Evolutionary conservation across 2,329 filamentous ascomycete species (phyloP).

Genomic region (Calonectria fujianensis): DNA sequence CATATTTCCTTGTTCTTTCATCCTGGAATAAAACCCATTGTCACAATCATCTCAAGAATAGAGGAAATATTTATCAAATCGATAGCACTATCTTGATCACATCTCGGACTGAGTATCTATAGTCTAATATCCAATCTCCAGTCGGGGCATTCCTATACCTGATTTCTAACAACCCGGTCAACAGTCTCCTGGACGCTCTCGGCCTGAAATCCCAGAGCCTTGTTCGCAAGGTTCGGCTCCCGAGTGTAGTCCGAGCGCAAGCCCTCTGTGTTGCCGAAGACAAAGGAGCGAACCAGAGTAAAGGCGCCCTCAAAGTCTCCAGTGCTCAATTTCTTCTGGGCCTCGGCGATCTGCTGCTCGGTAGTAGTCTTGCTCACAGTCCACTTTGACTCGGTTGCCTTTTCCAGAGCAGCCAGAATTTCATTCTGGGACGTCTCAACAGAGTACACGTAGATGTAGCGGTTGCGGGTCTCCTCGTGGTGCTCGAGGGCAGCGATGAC

Average conservation of each 20-base stretch:
- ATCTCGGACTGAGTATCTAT: not conserved
- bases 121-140: not conserved
- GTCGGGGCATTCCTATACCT: not conserved
- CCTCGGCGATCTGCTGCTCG: slow-evolving; percentile 38
- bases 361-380: slow-evolving; percentile 38
- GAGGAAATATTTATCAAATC: not conserved
- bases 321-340: slow-evolving; percentile 27
- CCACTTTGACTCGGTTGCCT: slow-evolving; percentile 39
- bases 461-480: slow-evolving; percentile 69
- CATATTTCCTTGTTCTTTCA: too few species aligned
- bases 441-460: slow-evolving; percentile 71
- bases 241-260: slow-evolving; percentile 43
- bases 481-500: slow-evolving; percentile 67
- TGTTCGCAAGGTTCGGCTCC: slow-evolving; percentile 40
- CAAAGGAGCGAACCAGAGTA: slow-evolving; percentile 42
- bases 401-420: slow-evolving; percentile 43
- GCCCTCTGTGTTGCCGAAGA: slow-evolving; percentile 33
- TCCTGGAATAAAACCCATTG: not conserved
- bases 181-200: slow-evolving; percentile 31
- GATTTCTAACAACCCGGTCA: not conserved
- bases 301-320: slow-evolving; percentile 42
- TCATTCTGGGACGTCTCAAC: slow-evolving; percentile 69
- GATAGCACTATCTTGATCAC: not conserved
- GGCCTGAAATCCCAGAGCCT: slow-evolving; percentile 25
- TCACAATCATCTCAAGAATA: not conserved